Percentiles rank a stretch among this genome's conserved stretches.
These are phyloP conservation scores for Hyphodiscus sp. DNA, from an alignment of 2,329 filamentous ascomycete species.

Conservation along the genomic window DNA sequence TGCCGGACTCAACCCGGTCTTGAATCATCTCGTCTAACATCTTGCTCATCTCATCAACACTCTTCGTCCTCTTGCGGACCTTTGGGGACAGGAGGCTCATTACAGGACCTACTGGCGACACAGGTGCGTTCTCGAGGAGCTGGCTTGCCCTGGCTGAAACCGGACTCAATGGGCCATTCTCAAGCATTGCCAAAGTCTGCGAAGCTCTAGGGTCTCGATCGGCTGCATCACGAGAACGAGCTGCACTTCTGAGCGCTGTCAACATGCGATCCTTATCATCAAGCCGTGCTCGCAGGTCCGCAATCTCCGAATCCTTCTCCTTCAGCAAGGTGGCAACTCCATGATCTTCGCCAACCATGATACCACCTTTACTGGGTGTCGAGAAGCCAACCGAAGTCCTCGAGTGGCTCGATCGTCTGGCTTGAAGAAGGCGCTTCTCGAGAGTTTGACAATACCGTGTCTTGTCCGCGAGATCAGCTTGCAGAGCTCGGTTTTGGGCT, in stretches of 20 bases:
- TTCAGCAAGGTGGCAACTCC: slow-evolving; percentile 65
- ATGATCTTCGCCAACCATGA: slow-evolving; percentile 71
- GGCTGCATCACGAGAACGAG: slow-evolving; percentile 77
- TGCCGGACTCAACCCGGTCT: slow-evolving; percentile 72
- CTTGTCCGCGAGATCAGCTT: slow-evolving; percentile 93
- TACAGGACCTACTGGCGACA: slow-evolving; percentile 16
- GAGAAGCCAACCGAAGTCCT: slow-evolving; percentile 71
- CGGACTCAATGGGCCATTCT: slow-evolving; percentile 26
- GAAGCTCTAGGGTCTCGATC: slow-evolving; percentile 40
- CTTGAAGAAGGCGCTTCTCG: slow-evolving; percentile 87
- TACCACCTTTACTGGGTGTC: slow-evolving; percentile 49
- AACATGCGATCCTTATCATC: slow-evolving; percentile 97
- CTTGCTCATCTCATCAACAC: slow-evolving; percentile 85
- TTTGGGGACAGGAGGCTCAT: slow-evolving; percentile 20
- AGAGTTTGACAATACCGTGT: slow-evolving; percentile 93
- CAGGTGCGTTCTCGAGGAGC: slow-evolving; percentile 16
- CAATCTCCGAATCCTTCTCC: slow-evolving; percentile 90
- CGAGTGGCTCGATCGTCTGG: slow-evolving; percentile 81
- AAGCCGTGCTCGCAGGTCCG: slow-evolving; percentile 77
- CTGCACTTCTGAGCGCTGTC: slow-evolving; percentile 73
- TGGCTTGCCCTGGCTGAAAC: slow-evolving; percentile 26
- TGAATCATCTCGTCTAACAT: slow-evolving; percentile 97
- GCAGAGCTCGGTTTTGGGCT: slow-evolving; percentile 85
- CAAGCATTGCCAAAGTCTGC: slow-evolving; percentile 9
- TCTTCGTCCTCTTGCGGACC: slow-evolving; percentile 40